These are phyloP conservation scores for Aegilops umbellulata DNA, from an alignment of 176 grass and related monocot genomes.

Conservation along the genomic window DNA sequence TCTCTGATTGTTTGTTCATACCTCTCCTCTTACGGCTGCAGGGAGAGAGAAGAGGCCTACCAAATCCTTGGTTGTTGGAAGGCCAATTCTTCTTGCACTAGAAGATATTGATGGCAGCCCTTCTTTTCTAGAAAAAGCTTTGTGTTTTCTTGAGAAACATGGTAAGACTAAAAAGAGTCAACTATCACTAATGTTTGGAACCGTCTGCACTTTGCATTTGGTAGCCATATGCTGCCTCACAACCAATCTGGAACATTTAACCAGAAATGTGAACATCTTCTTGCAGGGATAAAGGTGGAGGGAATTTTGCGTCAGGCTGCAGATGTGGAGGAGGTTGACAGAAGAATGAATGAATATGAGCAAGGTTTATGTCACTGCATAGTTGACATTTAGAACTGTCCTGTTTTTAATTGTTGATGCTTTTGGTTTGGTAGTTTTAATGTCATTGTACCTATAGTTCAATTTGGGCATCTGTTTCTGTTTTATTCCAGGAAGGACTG, in stretches of 20 bases:
- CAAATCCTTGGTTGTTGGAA: slow-evolving; percentile 90
- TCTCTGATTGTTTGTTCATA: slow-evolving; percentile 12
- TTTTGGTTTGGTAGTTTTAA: slow-evolving; percentile 25
- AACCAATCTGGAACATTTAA: slow-evolving; percentile 25
- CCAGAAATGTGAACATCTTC: slow-evolving; percentile 31
- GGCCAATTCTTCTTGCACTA: slow-evolving; percentile 96
- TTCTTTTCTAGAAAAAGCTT: slow-evolving; percentile 98
- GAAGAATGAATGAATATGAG: slow-evolving; percentile 93
- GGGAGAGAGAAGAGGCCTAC: slow-evolving; percentile 90
- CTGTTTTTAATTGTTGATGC: slow-evolving; percentile 22
- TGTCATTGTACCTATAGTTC: slow-evolving; percentile 20
- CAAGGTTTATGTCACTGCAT: slow-evolving; percentile 64
- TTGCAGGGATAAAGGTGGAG: slow-evolving; percentile 87
- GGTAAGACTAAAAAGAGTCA: slow-evolving; percentile 41
- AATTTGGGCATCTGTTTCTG: slow-evolving; percentile 25
- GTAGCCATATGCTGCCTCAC: slow-evolving; percentile 8
- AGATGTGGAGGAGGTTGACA: slow-evolving; percentile 95
- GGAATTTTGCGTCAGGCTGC: slow-evolving; percentile 97
- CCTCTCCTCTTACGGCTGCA: slow-evolving; percentile 36
- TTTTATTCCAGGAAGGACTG: slow-evolving; percentile 65
- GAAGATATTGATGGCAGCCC: slow-evolving; percentile 99
- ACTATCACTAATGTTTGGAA: background rate
- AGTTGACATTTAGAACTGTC: slow-evolving; percentile 22
- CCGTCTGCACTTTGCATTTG: background rate
- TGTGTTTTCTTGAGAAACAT: slow-evolving; percentile 96